These are phyloP conservation scores for Tolypocladium tundrense DNA, from an alignment of 2,329 filamentous ascomycete genomes.

Conservation along the genomic window DNA sequence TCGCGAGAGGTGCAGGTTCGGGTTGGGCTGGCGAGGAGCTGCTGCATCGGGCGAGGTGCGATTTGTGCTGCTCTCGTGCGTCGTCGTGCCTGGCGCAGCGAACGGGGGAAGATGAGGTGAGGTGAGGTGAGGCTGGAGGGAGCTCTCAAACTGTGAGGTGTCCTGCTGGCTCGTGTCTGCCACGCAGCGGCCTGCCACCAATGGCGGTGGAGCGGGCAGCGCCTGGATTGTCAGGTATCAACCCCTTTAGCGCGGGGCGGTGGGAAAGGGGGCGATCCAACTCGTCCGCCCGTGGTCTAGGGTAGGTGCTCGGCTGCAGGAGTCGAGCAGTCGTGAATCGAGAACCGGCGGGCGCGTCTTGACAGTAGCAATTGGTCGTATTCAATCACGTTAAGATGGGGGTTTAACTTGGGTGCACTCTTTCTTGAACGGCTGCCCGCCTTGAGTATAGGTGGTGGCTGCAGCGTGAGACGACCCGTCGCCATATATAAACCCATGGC, in stretches of 20 bases:
- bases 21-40: neutral
- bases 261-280: neutral
- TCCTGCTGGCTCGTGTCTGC: neutral
- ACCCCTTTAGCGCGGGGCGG: neutral
- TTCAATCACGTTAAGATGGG: no score
- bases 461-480: no score
- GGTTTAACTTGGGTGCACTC: no score
- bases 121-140: neutral
- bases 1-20: neutral
- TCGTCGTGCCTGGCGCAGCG: neutral
- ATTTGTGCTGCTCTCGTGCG: neutral
- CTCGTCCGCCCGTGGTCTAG: neutral
- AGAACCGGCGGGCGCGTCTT: no score
- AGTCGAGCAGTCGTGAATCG: neutral
- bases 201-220: neutral
- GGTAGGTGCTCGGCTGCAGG: neutral
- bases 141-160: neutral
- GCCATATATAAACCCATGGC: no score
- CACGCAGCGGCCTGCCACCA: neutral
- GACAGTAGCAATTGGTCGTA: no score
- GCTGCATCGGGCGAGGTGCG: neutral
- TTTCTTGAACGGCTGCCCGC: no score
- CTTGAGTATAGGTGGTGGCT: no score
- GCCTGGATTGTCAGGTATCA: conserved; percentile 9
- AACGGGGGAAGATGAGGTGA: neutral